Conservation (phyloP, 441 rosid genomes). For the Macaranga tanarius region DNA sequence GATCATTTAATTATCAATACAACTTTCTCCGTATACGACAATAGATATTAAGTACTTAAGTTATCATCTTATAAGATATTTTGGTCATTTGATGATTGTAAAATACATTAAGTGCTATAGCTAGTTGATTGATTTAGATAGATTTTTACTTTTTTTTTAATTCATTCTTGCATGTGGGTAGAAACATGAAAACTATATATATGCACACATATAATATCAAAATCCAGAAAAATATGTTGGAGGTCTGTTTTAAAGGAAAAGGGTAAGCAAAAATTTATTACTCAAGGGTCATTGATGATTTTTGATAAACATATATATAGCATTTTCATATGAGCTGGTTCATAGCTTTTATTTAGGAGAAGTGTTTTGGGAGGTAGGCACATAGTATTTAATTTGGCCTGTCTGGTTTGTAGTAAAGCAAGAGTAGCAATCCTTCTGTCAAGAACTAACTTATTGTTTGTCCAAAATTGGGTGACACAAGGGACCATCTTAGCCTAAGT, state of each 20-base stretch:
- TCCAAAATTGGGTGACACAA: background rate
- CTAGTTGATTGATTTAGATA: background rate
- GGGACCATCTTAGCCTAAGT: constrained; percentile 5
- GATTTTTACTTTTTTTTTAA: no score
- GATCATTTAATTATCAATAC: no score
- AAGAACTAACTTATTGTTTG: constrained; percentile 14
- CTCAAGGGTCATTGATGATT: background rate
- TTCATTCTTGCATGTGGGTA: background rate
- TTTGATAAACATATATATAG: no score
- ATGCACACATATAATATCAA: background rate
- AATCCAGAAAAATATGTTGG: background rate
- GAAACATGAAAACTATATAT: background rate
- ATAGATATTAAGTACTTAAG: no score
- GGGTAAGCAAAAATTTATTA: background rate
- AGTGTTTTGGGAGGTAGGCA: background rate
- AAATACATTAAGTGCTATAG: constrained; percentile 2
- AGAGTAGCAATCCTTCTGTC: background rate
- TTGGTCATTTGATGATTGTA: background rate
- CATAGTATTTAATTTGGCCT: background rate
- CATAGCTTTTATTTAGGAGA: background rate
- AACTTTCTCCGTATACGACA: no score
- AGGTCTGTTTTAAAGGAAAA: background rate
- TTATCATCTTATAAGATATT: no score
- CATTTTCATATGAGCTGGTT: constrained; percentile 7
- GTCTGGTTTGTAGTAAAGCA: constrained; percentile 3